phyloP scores from a whole-genome alignment of 805 yeast species.

The Monosporozyma aerobia region DNA sequence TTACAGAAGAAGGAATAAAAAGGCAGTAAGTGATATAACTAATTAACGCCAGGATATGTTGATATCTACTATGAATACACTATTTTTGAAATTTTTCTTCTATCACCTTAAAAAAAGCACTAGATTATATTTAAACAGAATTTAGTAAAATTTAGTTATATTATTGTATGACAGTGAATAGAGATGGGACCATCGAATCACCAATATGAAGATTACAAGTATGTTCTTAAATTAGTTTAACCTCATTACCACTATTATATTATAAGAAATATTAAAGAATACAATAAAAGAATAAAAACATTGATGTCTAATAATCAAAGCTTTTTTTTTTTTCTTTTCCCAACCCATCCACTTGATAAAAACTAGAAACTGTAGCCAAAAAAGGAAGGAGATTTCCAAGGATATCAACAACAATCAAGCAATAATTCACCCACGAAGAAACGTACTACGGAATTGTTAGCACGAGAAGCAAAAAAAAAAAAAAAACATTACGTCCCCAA shows the following conservation, averaged over 20 bases:
- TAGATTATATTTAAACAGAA: not conserved
- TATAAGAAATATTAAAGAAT: not conserved
- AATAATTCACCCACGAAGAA: not conserved
- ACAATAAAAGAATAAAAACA: not conserved
- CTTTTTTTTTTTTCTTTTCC: not conserved
- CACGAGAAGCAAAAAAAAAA: not conserved
- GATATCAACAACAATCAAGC: not conserved
- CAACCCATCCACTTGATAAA: not conserved
- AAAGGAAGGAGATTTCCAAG: not conserved
- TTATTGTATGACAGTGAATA: not conserved
- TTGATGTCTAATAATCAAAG: not conserved
- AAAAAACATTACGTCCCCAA: not conserved
- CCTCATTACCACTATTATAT: not conserved
- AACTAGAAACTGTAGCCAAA: not conserved
- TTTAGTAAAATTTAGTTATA: not conserved
- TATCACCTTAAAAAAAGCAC: not conserved
- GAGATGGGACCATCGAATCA: not conserved
- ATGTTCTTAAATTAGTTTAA: not conserved
- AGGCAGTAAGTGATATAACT: too few species aligned
- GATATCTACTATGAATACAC: not conserved
- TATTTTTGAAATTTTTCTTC: not conserved
- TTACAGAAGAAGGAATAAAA: not conserved
- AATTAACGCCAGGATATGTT: not conserved
- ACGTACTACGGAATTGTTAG: not conserved
- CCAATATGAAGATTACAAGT: not conserved